These are phyloP conservation scores for Gossypium sturtianum DNA, from an alignment of 345 rosid genomes.

Conservation along the genomic window DNA sequence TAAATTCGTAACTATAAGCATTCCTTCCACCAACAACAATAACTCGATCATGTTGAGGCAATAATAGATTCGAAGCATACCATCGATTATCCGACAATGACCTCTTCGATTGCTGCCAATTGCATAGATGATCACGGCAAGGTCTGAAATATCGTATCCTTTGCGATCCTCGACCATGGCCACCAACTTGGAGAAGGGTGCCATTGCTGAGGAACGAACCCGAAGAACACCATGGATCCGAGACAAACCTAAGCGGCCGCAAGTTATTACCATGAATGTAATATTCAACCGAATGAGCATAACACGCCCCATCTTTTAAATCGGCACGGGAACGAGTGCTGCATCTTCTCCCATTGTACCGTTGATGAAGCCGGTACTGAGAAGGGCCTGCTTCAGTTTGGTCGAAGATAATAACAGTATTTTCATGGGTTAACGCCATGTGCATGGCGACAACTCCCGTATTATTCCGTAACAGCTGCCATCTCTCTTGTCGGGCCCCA, in stretches of 20 bases:
- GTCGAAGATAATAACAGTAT: constrained; percentile 32
- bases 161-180: constrained; percentile 21
- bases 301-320: constrained; percentile 22
- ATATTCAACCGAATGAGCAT: constrained; percentile 34
- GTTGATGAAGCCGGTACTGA: constrained; percentile 15
- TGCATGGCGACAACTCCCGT: constrained; percentile 34
- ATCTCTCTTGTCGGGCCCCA: constrained; percentile 15
- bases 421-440: constrained; percentile 29
- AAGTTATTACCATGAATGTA: constrained; percentile 18
- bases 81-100: constrained; percentile 20
- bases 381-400: constrained; percentile 29
- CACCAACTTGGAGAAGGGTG: constrained; percentile 42
- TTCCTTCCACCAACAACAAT: constrained; percentile 39
- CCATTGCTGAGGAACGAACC: constrained; percentile 36
- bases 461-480: constrained; percentile 30
- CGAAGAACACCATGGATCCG: constrained; percentile 42
- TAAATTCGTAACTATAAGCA: constrained; percentile 30
- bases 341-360: constrained; percentile 18
- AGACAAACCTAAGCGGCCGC: constrained; percentile 27
- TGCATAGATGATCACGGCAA: constrained; percentile 16
- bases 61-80: constrained; percentile 33
- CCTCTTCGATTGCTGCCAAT: constrained; percentile 28
- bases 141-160: constrained; percentile 27
- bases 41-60: constrained; percentile 33
- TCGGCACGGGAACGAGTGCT: constrained; percentile 8